Base-by-base conservation (phyloP, 345 rosid genomes). In the Passiflora organensis region DNA sequence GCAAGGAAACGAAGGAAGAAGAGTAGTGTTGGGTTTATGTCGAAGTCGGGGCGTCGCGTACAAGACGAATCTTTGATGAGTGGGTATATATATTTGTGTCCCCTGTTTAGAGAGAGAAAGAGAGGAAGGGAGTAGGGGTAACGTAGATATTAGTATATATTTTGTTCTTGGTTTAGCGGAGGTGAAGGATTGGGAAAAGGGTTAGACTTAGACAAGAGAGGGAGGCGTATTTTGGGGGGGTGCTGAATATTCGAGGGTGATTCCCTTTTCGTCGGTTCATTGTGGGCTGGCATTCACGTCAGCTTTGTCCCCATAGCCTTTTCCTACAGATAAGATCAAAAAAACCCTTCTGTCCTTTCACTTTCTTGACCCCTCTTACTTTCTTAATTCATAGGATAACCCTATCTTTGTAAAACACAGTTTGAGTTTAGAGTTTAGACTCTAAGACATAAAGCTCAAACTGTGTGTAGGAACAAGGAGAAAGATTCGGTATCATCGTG, bases 1-100 rank as follows among this genome's bases (percentile, higher is more conserved):
- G 19, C 8, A 11, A 34, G 32, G 23, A 3, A 1, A 0, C 41
- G 55, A 39, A 48, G 34, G 32, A n/a, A n/a, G 17, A 16, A 16
- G n/a, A 20, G 19, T 0, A 21, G 32, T 18, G 8, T 23, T 14
- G 42, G 34, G 46, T n/a, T 46, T 17, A 44, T 43, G 15, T 43
- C 84, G 56, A 70, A 60, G 90, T 80, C 96, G 88, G 75, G 72
- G 68, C 90, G 94, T 85, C 96, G 96, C 96, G 67, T 85, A 79
- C 69, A 53, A 59, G 63, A 67, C 69, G 87, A 83, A 82, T 82
- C 85, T 82, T 81, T 51, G 60, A 47, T 63, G 67, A 16, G 49
- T 28, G 45, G 19, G 41, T 32, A 10, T 51, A 20, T 22, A 17
- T n/a, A 8, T 23, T 17, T 17, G 4, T 9, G 6, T 44, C 24